Percentiles rank a stretch among this genome's conserved stretches.
These are phyloP conservation scores for Cyclanthera cordifolia DNA, from an alignment of 306 rosid genomes.

Conservation along the genomic window DNA sequence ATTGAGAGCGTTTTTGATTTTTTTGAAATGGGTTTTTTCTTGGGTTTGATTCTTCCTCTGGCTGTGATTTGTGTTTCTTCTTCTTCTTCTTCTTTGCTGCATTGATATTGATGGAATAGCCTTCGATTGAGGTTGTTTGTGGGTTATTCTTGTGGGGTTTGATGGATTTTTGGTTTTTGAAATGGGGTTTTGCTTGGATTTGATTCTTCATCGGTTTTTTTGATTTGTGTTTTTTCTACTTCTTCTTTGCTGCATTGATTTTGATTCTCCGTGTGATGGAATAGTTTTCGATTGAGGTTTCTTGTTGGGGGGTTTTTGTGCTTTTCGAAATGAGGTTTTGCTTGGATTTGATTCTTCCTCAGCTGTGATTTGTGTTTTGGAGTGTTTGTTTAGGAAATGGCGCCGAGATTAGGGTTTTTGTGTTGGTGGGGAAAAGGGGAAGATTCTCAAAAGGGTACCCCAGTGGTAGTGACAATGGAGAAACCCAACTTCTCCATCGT, in stretches of 20 bases:
- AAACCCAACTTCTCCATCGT: conserved; percentile 73
- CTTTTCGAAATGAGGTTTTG: conserved; percentile 1
- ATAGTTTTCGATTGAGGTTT: conserved; percentile 19
- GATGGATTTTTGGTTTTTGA: not conserved
- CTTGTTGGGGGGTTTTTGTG: not conserved
- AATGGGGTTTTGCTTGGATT: conserved; percentile 18
- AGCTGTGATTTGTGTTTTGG: conserved; percentile 8
- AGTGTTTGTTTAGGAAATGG: conserved; percentile 34
- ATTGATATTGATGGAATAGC: conserved; percentile 18
- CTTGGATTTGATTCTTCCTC: not conserved
- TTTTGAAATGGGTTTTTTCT: conserved; percentile 20
- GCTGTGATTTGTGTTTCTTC: not conserved
- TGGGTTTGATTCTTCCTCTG: conserved; percentile 9
- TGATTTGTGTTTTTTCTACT: conserved; percentile 1
- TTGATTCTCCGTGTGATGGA: conserved; percentile 20
- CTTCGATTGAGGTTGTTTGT: conserved; percentile 25
- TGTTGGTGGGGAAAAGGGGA: conserved; percentile 54
- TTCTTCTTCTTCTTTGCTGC: conserved; percentile 19
- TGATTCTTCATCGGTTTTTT: conserved; percentile 8
- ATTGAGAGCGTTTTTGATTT: no score
- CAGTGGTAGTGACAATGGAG: conserved; percentile 88
- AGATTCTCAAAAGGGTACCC: conserved; percentile 52
- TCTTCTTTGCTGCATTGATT: conserved; percentile 26
- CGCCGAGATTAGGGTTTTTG: conserved; percentile 63
- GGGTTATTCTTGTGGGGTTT: conserved; percentile 11